Evolutionary conservation across 2,329 filamentous ascomycete species (phyloP).

Genomic region (Tetracladium maxilliforme): DNA sequence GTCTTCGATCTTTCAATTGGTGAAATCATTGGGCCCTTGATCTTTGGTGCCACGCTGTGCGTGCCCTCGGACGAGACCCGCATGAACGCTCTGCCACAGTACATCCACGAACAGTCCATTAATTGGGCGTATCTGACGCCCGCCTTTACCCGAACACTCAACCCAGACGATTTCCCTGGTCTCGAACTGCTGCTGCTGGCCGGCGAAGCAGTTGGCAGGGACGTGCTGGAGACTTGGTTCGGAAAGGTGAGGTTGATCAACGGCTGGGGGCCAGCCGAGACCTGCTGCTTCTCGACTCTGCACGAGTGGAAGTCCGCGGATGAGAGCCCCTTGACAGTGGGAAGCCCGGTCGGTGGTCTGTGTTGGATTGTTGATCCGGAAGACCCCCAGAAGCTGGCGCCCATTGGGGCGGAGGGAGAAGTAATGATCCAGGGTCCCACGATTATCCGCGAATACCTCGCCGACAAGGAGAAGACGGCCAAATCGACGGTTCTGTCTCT

Average conservation of each 20-base stretch:
- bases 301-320: too few species aligned
- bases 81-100: constrained; percentile 18
- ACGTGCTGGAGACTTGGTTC: constrained; percentile 20
- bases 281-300: too few species aligned
- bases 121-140: constrained; percentile 13
- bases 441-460: constrained; percentile 47
- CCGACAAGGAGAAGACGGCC: constrained; percentile 37
- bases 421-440: constrained; percentile 29
- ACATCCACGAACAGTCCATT: constrained; percentile 9
- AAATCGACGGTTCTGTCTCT: constrained; percentile 16
- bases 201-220: constrained; percentile 18
- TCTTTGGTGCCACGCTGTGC: constrained; percentile 21
- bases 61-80: constrained; percentile 21
- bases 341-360: constrained; percentile 2
- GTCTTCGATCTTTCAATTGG: constrained; percentile 22
- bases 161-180: constrained; percentile 8
- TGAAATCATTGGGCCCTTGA: constrained; percentile 19
- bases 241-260: constrained; percentile 19
- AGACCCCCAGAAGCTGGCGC: constrained; percentile 16
- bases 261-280: constrained; percentile 24
- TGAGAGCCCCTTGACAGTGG: too few species aligned
- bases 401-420: constrained; percentile 18
- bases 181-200: constrained; percentile 10
- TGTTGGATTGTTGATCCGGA: constrained; percentile 23
- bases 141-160: constrained; percentile 11